These are phyloP conservation scores for Sechiopsis laciniata DNA, from an alignment of 306 rosid genomes.

Conservation along the genomic window DNA sequence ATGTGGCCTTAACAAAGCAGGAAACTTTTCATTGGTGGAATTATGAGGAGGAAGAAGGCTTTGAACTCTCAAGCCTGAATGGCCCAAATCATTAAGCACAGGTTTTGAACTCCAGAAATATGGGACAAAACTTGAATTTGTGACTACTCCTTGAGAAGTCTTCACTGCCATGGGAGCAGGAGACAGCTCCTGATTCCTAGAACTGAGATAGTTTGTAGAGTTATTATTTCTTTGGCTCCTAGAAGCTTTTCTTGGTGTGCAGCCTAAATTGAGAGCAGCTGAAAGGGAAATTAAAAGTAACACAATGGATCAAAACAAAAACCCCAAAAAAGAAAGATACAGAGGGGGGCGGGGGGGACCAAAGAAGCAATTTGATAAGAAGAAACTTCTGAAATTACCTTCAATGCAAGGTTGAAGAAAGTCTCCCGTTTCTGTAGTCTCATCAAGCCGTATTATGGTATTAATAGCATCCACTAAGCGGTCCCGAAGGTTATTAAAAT, in stretches of 20 bases:
- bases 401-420: constrained; percentile 80
- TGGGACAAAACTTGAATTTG: constrained; percentile 22
- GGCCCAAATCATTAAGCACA: constrained; percentile 1
- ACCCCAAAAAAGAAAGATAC: neutral
- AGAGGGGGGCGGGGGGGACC: neutral
- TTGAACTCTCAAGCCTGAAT: constrained; percentile 19
- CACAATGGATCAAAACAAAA: neutral
- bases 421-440: constrained; percentile 49
- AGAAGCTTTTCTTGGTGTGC: constrained; percentile 50
- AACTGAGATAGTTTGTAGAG: constrained; percentile 50
- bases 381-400: constrained; percentile 36
- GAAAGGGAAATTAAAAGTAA: constrained; percentile 13
- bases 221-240: constrained; percentile 55
- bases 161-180: constrained; percentile 20
- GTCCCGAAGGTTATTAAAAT: constrained; percentile 54
- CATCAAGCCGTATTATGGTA: constrained; percentile 56
- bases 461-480: constrained; percentile 63
- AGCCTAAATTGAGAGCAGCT: constrained; percentile 78
- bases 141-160: constrained; percentile 21
- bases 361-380: neutral
- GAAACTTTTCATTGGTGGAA: neutral
- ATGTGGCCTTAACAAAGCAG: constrained; percentile 28
- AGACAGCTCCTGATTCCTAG: constrained; percentile 26
- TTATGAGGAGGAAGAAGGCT: constrained; percentile 10
- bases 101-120: constrained; percentile 28